Evolutionary conservation across 2,329 filamentous ascomycete species (phyloP).

Genomic region (Didymella lethalis): DNA sequence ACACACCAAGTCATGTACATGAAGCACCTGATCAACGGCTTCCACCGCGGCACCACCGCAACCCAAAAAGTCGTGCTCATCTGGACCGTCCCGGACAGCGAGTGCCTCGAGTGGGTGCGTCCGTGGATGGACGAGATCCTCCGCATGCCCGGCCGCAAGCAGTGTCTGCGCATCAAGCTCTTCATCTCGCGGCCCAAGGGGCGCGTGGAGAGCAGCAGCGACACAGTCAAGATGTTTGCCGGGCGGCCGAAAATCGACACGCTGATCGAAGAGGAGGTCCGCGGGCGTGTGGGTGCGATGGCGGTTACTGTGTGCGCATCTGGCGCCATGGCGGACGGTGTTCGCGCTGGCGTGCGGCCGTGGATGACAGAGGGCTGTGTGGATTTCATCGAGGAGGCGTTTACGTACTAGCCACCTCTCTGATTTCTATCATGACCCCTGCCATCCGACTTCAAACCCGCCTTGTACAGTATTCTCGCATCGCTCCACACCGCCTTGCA

Average conservation of each 20-base stretch:
- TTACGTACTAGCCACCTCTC: constrained; percentile 61
- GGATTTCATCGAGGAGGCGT: constrained; percentile 71
- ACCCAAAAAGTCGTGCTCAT: constrained; percentile 76
- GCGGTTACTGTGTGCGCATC: constrained; percentile 70
- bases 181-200: constrained; percentile 69
- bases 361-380: constrained; percentile 62
- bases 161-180: constrained; percentile 67
- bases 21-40: constrained; percentile 74
- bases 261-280: constrained; percentile 65
- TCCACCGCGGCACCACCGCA: constrained; percentile 72
- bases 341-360: constrained; percentile 62
- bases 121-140: constrained; percentile 72
- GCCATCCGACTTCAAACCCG: neutral
- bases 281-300: constrained; percentile 64
- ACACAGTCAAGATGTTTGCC: constrained; percentile 68
- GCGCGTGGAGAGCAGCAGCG: constrained; percentile 64
- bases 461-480: constrained; percentile 3
- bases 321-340: constrained; percentile 69
- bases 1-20: constrained; percentile 81
- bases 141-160: constrained; percentile 64
- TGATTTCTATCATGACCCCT: neutral
- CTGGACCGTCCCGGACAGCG: constrained; percentile 79
- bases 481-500: neutral
- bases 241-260: constrained; percentile 65
- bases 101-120: constrained; percentile 69